These are phyloP conservation scores for Aspergillus sp. DNA, from an alignment of 2,329 filamentous ascomycete species.

Conservation along the genomic window DNA sequence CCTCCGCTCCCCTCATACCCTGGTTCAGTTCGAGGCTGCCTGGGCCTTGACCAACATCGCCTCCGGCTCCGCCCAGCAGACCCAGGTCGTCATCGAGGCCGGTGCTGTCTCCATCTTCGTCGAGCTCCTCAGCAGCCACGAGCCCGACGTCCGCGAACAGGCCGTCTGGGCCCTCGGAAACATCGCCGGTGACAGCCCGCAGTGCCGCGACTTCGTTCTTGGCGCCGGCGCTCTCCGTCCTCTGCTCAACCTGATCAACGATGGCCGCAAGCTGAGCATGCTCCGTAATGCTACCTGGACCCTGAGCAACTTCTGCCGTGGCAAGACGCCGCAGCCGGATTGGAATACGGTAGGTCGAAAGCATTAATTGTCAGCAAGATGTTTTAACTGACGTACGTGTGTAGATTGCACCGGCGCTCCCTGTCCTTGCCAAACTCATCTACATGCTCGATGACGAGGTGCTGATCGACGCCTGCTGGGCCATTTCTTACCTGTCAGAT, in stretches of 20 bases:
- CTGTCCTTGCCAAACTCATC: conserved; percentile 91
- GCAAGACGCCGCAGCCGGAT: conserved; percentile 97
- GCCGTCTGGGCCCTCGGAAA: conserved; percentile 98
- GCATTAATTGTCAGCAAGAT: neutral
- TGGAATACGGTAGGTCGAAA: conserved; percentile 73
- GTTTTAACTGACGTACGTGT: conserved; percentile 13
- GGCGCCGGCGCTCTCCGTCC: conserved; percentile 85
- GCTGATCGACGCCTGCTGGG: conserved; percentile 98
- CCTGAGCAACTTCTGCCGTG: conserved; percentile 98
- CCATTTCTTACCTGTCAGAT: conserved; percentile 96
- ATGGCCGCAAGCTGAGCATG: conserved; percentile 99
- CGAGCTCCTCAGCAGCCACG: conserved; percentile 86
- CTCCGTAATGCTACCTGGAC: conserved; percentile 98
- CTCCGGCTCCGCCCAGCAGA: conserved; percentile 92
- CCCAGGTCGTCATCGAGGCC: conserved; percentile 96
- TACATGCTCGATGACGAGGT: conserved; percentile 98
- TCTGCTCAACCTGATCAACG: conserved; percentile 77
- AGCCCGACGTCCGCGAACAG: conserved; percentile 96
- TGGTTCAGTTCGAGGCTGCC: conserved; percentile 97
- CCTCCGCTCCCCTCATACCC: conserved; percentile 89
- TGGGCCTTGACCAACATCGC: conserved; percentile 99
- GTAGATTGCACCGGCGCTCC: conserved; percentile 87
- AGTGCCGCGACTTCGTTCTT: conserved; percentile 94
- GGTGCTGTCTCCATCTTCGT: conserved; percentile 98
- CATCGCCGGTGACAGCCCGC: conserved; percentile 95